These are phyloP conservation scores for Coemansia sp. DNA, from an alignment of 192 early-diverging fungal genomes.

Conservation along the genomic window DNA sequence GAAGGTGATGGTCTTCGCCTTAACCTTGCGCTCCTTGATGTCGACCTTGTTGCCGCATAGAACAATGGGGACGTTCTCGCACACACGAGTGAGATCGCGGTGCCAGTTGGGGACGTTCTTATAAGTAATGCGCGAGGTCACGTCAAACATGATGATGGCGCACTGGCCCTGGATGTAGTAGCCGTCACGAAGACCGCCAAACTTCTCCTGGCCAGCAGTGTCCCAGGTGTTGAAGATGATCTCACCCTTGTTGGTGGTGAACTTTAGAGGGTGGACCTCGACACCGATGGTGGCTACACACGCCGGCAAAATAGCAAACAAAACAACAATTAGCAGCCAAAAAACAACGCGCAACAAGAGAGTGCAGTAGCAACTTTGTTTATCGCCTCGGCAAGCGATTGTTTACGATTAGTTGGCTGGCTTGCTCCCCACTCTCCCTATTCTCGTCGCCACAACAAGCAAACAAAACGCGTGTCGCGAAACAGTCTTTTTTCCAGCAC, in stretches of 20 bases:
- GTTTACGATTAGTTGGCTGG: conserved; percentile 3
- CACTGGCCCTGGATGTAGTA: conserved; percentile 99
- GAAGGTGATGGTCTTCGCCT: conserved; percentile 99
- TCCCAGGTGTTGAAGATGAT: conserved; percentile 99
- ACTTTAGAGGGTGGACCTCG: conserved; percentile 96
- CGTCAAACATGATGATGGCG: conserved; percentile 99
- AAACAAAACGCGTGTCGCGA: conserved; percentile 4
- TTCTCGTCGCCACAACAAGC: neutral
- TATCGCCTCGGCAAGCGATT: conserved; percentile 1
- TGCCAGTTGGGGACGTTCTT: conserved; percentile 99
- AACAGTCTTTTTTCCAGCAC: neutral
- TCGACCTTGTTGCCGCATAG: conserved; percentile 99
- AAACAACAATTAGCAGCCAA: conserved; percentile 1
- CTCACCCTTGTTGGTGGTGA: conserved; percentile 95
- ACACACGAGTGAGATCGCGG: conserved; percentile 97
- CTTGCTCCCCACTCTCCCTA: neutral
- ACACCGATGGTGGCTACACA: conserved; percentile 93
- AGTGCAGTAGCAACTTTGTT: conserved; percentile 1
- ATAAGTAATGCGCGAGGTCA: conserved; percentile 99
- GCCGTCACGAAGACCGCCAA: conserved; percentile 99
- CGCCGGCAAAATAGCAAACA: conserved; percentile 24
- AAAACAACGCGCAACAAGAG: conserved; percentile 12
- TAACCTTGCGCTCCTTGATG: conserved; percentile 99
- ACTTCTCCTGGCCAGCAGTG: conserved; percentile 99
- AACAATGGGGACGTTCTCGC: conserved; percentile 99